Evolutionary conservation across 1,284 basidiomycete species (phyloP).

Genomic region (Boletellus deceptivus): DNA sequence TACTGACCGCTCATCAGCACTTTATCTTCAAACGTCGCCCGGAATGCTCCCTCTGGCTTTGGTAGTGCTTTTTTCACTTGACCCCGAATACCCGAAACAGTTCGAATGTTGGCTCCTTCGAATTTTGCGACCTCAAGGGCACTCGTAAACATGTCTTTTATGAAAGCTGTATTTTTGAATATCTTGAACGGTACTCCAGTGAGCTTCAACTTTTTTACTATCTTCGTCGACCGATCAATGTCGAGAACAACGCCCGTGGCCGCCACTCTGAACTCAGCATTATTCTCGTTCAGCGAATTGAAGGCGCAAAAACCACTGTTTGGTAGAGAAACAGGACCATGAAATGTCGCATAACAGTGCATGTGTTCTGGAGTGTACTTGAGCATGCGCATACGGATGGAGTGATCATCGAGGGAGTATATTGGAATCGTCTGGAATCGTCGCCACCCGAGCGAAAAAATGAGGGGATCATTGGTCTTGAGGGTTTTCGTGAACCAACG

Average conservation of each 20-base stretch:
- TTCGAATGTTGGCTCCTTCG: slow-evolving; percentile 93
- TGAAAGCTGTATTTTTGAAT: slow-evolving; percentile 98
- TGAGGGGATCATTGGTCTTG: slow-evolving; percentile 97
- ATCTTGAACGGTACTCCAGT: slow-evolving; percentile 96
- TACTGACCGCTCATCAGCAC: slow-evolving; percentile 88
- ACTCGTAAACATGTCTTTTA: slow-evolving; percentile 96
- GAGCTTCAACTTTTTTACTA: slow-evolving; percentile 98
- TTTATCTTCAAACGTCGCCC: slow-evolving; percentile 99
- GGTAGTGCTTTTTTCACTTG: slow-evolving; percentile 95
- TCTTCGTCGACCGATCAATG: slow-evolving; percentile 87
- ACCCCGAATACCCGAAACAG: slow-evolving; percentile 94
- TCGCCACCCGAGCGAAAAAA: slow-evolving; percentile 95
- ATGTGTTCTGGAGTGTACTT: slow-evolving; percentile 99
- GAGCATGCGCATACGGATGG: slow-evolving; percentile 97
- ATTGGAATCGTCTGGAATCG: slow-evolving; percentile 94
- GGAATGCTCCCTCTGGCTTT: slow-evolving; percentile 93
- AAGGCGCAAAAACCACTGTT: slow-evolving; percentile 98
- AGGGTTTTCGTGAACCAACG: slow-evolving; percentile 91
- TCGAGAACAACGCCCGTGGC: slow-evolving; percentile 96
- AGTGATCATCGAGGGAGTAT: slow-evolving; percentile 96
- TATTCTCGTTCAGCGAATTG: slow-evolving; percentile 73
- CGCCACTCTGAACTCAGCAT: slow-evolving; percentile 82
- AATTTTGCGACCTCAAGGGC: slow-evolving; percentile 97
- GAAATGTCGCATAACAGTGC: slow-evolving; percentile 98
- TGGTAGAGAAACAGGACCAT: slow-evolving; percentile 86